Conservation (phyloP, 2,329 filamentous ascomycete species). For the Ampelomyces quisqualis region DNA sequence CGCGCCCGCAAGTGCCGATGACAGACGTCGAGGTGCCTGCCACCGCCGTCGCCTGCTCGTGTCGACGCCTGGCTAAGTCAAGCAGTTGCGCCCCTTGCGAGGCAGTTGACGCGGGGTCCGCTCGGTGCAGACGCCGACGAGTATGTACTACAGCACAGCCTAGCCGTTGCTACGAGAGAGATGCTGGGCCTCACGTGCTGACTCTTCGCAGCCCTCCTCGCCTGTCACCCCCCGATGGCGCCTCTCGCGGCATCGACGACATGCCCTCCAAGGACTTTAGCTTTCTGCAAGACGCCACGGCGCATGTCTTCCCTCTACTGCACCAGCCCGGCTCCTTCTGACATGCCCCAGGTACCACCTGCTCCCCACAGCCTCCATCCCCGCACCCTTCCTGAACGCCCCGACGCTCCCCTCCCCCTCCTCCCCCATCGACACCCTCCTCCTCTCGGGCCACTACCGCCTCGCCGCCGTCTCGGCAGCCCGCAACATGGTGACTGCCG, state of each 20-base stretch:
- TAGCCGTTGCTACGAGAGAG: not conserved
- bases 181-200: too few relatives aligned
- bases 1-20: constrained; percentile 29
- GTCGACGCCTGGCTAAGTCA: constrained; percentile 5
- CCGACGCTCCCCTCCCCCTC: constrained; percentile 60
- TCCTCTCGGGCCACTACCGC: constrained; percentile 75
- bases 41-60: not conserved
- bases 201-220: too few relatives aligned
- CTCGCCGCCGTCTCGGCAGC: constrained; percentile 70
- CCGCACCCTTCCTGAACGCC: constrained; percentile 68
- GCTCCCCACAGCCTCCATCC: constrained; percentile 63
- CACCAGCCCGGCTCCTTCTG: constrained; percentile 55
- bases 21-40: constrained; percentile 32
- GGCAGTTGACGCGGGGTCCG: constrained; percentile 74
- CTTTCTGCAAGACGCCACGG: constrained; percentile 18
- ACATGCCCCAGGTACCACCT: constrained; percentile 77
- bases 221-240: constrained; percentile 25
- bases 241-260: constrained; percentile 28
- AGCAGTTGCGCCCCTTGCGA: constrained; percentile 57
- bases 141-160: constrained; percentile 51
- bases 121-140: constrained; percentile 66
- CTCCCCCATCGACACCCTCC: constrained; percentile 66
- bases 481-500: constrained; percentile 59
- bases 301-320: constrained; percentile 1
- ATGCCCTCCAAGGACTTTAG: constrained; percentile 69